phyloP scores from a whole-genome alignment of 805 yeast species.

The Yarrowia sp. region DNA sequence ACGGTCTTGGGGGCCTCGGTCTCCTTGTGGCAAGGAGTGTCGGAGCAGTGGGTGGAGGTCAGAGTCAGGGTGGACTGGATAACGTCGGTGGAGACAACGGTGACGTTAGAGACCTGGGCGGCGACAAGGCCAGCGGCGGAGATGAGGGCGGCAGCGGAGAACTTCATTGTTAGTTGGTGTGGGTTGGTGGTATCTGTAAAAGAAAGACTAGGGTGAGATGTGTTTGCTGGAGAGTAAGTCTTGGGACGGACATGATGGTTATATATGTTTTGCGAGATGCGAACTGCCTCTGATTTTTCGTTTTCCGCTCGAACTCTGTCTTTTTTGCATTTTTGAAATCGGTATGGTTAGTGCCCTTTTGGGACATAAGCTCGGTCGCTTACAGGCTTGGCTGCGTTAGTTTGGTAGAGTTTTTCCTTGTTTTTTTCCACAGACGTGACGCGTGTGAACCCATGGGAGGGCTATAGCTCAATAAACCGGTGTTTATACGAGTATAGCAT shows the following conservation, averaged over 20 bases:
- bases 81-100: constrained; percentile 13
- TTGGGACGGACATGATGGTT: not conserved
- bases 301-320: not conserved
- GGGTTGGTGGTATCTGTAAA: constrained; percentile 13
- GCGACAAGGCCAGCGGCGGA: constrained; percentile 20
- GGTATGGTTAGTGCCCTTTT: constrained; percentile 19
- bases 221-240: not conserved
- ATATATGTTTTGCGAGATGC: constrained; percentile 3
- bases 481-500: too few relatives aligned
- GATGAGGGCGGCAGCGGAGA: constrained; percentile 13
- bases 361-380: constrained; percentile 14
- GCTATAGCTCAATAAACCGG: too few relatives aligned
- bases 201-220: constrained; percentile 27
- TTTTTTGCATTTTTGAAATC: constrained; percentile 5
- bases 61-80: constrained; percentile 3
- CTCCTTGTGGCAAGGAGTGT: constrained; percentile 26
- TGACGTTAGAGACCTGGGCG: constrained; percentile 22
- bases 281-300: not conserved
- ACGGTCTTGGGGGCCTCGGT: constrained; percentile 17
- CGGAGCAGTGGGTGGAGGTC: constrained; percentile 24
- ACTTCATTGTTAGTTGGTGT: constrained; percentile 20
- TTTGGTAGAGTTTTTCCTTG: constrained; percentile 17
- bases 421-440: not conserved
- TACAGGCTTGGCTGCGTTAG: constrained; percentile 22
- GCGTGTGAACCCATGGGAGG: not conserved